A percentile compares a stretch with the other conserved stretches of the same genome.
These are phyloP conservation scores for Solanum microdontum DNA, from an alignment of 257 asterid species.

Conservation along the genomic window DNA sequence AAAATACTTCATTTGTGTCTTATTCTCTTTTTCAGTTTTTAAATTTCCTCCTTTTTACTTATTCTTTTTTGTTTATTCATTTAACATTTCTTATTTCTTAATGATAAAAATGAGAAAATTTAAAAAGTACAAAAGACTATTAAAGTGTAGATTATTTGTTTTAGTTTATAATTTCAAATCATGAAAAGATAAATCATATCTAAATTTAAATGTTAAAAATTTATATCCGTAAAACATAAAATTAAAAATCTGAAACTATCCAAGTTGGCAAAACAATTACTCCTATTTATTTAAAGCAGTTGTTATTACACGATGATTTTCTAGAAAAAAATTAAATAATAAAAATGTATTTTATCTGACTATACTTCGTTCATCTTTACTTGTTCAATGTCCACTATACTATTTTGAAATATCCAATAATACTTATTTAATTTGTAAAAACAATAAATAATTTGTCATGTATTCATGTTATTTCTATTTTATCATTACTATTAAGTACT, in stretches of 20 bases:
- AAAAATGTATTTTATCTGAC: too few relatives aligned
- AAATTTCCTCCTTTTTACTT: not conserved
- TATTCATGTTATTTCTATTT: too few relatives aligned
- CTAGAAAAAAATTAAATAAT: too few relatives aligned
- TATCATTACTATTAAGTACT: not conserved
- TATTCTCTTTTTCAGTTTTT: too few relatives aligned
- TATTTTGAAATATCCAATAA: too few relatives aligned
- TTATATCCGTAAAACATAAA: too few relatives aligned
- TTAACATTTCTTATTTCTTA: not conserved
- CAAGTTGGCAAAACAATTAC: not conserved
- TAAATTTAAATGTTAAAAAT: too few relatives aligned
- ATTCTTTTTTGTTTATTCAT: too few relatives aligned
- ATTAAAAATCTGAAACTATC: not conserved
- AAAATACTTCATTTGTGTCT: not conserved
- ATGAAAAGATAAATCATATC: not conserved
- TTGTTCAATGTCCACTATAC: not conserved
- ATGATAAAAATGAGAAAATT: not conserved
- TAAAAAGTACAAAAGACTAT: not conserved
- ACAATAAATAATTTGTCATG: not conserved
- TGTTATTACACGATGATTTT: not conserved
- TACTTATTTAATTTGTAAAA: too few relatives aligned
- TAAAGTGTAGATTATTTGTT: not conserved
- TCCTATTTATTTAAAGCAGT: not conserved
- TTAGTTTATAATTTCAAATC: too few relatives aligned
- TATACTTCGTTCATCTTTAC: not conserved